These are phyloP conservation scores for Verticillium tricorpus DNA, from an alignment of 2,329 filamentous ascomycete genomes.

Conservation along the genomic window DNA sequence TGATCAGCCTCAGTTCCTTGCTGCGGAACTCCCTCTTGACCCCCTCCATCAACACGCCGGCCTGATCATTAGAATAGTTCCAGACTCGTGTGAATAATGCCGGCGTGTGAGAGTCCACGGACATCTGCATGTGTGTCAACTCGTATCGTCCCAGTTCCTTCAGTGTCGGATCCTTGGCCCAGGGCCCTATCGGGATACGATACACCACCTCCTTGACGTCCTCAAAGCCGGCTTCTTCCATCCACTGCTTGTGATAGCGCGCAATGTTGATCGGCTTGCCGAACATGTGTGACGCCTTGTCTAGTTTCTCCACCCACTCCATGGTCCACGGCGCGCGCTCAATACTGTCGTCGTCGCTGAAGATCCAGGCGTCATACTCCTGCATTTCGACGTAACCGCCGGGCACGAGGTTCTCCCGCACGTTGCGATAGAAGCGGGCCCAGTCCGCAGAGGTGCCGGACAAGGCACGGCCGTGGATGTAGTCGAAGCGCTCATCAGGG, in stretches of 20 bases:
- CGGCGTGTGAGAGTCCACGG: slow-evolving; percentile 34
- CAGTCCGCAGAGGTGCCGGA: not conserved
- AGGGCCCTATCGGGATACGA: slow-evolving; percentile 31
- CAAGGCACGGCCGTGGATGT: slow-evolving; percentile 22
- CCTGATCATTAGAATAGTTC: slow-evolving; percentile 34
- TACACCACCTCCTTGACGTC: slow-evolving; percentile 25
- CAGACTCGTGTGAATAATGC: slow-evolving; percentile 33
- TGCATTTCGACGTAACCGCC: slow-evolving; percentile 27
- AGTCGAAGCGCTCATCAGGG: slow-evolving; percentile 31
- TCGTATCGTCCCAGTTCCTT: slow-evolving; percentile 32
- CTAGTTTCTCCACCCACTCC: slow-evolving; percentile 13
- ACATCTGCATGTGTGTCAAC: slow-evolving; percentile 36
- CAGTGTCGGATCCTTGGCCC: slow-evolving; percentile 29
- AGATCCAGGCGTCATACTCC: slow-evolving; percentile 15
- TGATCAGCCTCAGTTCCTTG: slow-evolving; percentile 26
- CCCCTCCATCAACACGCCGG: slow-evolving; percentile 35
- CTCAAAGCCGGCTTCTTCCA: slow-evolving; percentile 32
- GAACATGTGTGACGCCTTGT: slow-evolving; percentile 4
- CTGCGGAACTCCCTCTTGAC: slow-evolving; percentile 31
- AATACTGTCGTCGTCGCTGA: slow-evolving; percentile 18
- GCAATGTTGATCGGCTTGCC: slow-evolving; percentile 29
- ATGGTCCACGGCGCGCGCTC: slow-evolving; percentile 3
- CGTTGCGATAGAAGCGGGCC: not conserved
- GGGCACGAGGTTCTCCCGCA: slow-evolving; percentile 24
- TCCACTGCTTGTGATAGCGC: slow-evolving; percentile 21